phyloP scores from a whole-genome alignment of 2,329 filamentous ascomycete species.

The Mycogone perniciosa region DNA sequence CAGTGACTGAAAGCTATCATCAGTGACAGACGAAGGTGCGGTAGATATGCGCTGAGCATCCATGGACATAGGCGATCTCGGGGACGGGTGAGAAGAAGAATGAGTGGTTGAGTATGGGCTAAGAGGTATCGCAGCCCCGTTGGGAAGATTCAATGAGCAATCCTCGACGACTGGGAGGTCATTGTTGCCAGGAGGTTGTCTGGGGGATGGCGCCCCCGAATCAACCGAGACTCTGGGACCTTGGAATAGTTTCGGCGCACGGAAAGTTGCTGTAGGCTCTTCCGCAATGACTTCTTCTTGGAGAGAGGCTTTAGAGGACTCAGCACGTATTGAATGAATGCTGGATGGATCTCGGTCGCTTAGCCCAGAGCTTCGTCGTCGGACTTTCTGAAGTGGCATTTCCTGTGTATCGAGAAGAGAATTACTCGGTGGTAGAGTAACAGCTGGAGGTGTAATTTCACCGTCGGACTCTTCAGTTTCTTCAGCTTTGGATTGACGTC shows the following conservation, averaged over 20 bases:
- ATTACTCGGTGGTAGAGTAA: conserved; percentile 13
- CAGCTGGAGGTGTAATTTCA: conserved; percentile 29
- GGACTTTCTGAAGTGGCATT: conserved; percentile 22
- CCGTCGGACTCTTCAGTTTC: conserved; percentile 42
- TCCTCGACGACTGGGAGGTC: conserved; percentile 48
- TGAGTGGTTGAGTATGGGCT: conserved; percentile 61
- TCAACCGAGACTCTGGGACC: conserved; percentile 30
- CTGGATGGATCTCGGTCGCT: conserved; percentile 31
- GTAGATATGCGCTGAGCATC: conserved; percentile 69
- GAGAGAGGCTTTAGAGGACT: conserved; percentile 43
- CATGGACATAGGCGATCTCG: conserved; percentile 61
- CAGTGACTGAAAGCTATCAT: conserved; percentile 64
- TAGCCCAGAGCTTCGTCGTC: conserved; percentile 41
- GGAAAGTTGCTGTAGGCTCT: conserved; percentile 38
- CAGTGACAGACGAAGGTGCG: conserved; percentile 65
- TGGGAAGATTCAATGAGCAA: conserved; percentile 38
- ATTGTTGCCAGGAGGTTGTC: conserved; percentile 33
- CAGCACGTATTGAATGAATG: conserved; percentile 35
- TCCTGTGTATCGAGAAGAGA: conserved; percentile 20
- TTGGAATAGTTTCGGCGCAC: conserved; percentile 31
- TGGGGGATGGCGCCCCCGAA: conserved; percentile 41
- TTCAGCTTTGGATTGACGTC: conserved; percentile 34
- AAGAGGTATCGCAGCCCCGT: conserved; percentile 42
- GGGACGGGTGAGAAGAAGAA: conserved; percentile 60
- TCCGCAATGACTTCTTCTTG: conserved; percentile 47